Percentiles rank a stretch among this genome's conserved stretches.
Conservation (phyloP, 1,284 basidiomycete genomes). For the Farysia itapuensis region DNA sequence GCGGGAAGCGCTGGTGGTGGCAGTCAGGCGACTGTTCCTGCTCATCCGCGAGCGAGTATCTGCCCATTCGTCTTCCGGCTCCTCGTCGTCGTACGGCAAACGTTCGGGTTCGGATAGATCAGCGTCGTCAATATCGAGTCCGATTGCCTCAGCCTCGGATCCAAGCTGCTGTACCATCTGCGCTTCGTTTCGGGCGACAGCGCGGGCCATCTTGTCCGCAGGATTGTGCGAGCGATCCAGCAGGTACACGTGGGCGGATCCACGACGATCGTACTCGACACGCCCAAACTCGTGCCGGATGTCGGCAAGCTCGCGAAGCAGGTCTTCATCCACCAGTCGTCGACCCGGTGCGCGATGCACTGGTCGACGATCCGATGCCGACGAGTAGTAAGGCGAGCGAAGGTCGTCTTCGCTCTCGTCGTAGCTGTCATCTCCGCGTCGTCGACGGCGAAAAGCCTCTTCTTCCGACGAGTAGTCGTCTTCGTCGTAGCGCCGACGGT, state of each 20-base stretch:
- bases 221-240: constrained; percentile 50
- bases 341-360: constrained; percentile 21
- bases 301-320: constrained; percentile 48
- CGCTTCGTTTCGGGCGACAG: constrained; percentile 25
- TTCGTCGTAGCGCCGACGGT: constrained; percentile 6
- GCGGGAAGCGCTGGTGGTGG: background rate
- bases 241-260: constrained; percentile 47
- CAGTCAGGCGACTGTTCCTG: background rate
- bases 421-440: constrained; percentile 2
- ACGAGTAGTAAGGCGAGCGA: constrained; percentile 2
- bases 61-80: constrained; percentile 15
- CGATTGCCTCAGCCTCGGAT: constrained; percentile 16
- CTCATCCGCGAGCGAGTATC: constrained; percentile 20
- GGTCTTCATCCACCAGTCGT: constrained; percentile 48
- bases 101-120: constrained; percentile 6
- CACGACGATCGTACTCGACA: constrained; percentile 28
- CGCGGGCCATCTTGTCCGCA: constrained; percentile 39
- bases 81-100: constrained; percentile 5
- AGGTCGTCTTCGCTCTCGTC: constrained; percentile 5
- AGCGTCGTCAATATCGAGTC: constrained; percentile 14
- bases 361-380: constrained; percentile 4
- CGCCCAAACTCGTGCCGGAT: constrained; percentile 38
- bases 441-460: constrained; percentile 7
- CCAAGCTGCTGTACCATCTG: constrained; percentile 7
- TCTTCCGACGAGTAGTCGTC: constrained; percentile 31